Conservation (phyloP, 2,329 filamentous ascomycete genomes). For the Knoxdaviesia capensis region DNA sequence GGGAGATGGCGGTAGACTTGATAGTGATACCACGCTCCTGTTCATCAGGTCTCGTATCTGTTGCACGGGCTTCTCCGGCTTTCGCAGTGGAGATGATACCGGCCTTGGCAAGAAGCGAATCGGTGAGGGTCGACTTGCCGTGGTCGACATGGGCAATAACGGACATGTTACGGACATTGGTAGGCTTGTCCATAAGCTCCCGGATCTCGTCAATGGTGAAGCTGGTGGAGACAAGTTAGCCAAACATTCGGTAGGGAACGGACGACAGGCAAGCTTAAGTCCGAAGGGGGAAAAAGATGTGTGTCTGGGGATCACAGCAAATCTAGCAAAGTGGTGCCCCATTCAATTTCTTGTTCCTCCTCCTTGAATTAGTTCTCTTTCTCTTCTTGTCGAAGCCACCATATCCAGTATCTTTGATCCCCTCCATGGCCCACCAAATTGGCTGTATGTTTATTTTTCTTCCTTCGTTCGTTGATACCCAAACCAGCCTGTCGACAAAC, state of each 20-base stretch:
- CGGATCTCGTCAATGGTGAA: slow-evolving; percentile 96
- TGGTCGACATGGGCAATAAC: slow-evolving; percentile 99
- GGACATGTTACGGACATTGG: slow-evolving; percentile 85
- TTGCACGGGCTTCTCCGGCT: slow-evolving; percentile 88
- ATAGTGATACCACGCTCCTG: slow-evolving; percentile 99
- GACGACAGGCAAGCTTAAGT: too few species aligned
- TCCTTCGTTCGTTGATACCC: too few species aligned
- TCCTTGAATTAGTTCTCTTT: too few species aligned
- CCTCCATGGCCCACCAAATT: too few species aligned
- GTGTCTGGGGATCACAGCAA: too few species aligned
- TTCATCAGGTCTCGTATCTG: slow-evolving; percentile 91
- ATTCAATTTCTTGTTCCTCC: too few species aligned
- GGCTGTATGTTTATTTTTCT: too few species aligned
- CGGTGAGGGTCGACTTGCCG: slow-evolving; percentile 98
- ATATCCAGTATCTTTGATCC: too few species aligned
- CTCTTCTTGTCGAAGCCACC: too few species aligned
- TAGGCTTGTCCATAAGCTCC: slow-evolving; percentile 57
- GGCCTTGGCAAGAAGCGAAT: slow-evolving; percentile 95
- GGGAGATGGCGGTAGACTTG: slow-evolving; percentile 99
- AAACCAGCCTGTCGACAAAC: too few species aligned
- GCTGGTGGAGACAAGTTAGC: slow-evolving; percentile 42
- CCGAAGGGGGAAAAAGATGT: too few species aligned
- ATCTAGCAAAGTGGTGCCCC: too few species aligned
- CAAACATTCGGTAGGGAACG: slow-evolving; percentile 1
- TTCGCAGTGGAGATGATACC: slow-evolving; percentile 99